Percentiles rank a stretch among this genome's conserved stretches.
These are phyloP conservation scores for Podaxis sp. DNA, from an alignment of 768 basidiomycete species.

Conservation along the genomic window DNA sequence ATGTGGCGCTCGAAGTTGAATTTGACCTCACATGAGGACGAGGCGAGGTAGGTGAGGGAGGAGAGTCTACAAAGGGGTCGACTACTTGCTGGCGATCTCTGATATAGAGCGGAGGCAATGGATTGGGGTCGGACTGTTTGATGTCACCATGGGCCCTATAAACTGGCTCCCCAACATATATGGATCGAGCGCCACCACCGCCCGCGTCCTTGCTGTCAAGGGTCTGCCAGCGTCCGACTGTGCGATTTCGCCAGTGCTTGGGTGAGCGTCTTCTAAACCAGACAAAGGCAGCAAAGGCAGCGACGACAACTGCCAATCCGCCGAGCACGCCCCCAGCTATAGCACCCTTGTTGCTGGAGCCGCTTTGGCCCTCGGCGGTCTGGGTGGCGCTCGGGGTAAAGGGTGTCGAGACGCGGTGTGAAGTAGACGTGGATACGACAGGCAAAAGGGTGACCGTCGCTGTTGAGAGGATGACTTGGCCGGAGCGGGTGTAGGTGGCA, in stretches of 20 bases:
- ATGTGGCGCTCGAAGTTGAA: not conserved
- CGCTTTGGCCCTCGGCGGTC: not conserved
- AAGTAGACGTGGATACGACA: constrained; percentile 5
- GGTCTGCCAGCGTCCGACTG: constrained; percentile 3
- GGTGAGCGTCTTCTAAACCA: constrained; percentile 20
- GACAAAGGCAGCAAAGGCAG: constrained; percentile 17
- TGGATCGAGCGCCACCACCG: not conserved
- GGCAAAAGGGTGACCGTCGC: constrained; percentile 11
- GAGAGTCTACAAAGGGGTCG: constrained; percentile 7
- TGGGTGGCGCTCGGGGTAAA: not conserved
- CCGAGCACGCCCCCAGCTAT: constrained; percentile 26
- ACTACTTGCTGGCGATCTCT: constrained; percentile 10
- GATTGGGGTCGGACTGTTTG: not conserved
- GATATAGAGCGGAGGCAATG: constrained; percentile 10
- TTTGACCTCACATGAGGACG: not conserved
- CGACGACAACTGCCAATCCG: constrained; percentile 16
- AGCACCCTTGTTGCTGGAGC: constrained; percentile 20
- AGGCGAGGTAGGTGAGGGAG: not conserved
- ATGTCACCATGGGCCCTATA: not conserved
- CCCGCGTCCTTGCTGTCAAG: not conserved
- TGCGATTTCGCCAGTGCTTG: constrained; percentile 8
- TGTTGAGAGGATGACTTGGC: constrained; percentile 8
- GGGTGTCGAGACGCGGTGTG: not conserved
- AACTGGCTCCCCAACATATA: not conserved
- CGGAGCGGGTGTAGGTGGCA: constrained; percentile 6